Evolutionary conservation across 495 filamentous ascomycete genomes (phyloP).

Genomic region (Penicillium taxi): DNA sequence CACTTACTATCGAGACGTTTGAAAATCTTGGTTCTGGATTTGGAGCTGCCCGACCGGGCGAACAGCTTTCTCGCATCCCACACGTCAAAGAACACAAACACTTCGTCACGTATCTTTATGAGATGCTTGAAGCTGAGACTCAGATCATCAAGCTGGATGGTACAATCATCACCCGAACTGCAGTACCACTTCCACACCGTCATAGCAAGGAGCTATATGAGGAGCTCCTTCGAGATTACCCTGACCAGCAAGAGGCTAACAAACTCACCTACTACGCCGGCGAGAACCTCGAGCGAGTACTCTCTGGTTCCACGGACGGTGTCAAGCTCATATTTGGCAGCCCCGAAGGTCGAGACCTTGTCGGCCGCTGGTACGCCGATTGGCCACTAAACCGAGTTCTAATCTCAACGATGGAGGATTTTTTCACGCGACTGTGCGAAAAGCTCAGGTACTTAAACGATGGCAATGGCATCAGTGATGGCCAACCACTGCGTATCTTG

Average conservation of each 20-base stretch:
- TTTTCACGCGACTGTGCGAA: constrained; percentile 19
- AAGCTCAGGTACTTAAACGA: neutral
- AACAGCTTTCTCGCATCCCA: constrained; percentile 26
- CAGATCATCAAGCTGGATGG: constrained; percentile 31
- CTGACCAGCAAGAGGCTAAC: constrained; percentile 30
- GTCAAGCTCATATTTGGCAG: constrained; percentile 43
- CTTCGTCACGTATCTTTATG: constrained; percentile 34
- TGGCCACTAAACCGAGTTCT: constrained; percentile 31
- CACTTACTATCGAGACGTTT: constrained; percentile 38
- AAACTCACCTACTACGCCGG: constrained; percentile 40
- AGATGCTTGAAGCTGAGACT: constrained; percentile 33
- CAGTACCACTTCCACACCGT: constrained; percentile 22
- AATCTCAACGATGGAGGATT: constrained; percentile 37
- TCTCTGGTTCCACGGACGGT: constrained; percentile 38
- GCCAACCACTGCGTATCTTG: constrained; percentile 15
- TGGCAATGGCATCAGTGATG: neutral
- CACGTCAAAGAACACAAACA: constrained; percentile 24
- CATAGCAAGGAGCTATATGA: constrained; percentile 28
- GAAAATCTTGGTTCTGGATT: constrained; percentile 34
- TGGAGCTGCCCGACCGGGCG: constrained; percentile 19
- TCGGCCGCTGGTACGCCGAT: constrained; percentile 39
- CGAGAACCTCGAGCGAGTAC: constrained; percentile 29
- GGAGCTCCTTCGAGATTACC: constrained; percentile 27
- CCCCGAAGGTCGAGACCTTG: constrained; percentile 36
- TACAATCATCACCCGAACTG: constrained; percentile 30